A percentile compares a stretch with the other conserved stretches of the same genome.
Conservation (phyloP, 805 yeast species). For the Candida mattraensis region DNA sequence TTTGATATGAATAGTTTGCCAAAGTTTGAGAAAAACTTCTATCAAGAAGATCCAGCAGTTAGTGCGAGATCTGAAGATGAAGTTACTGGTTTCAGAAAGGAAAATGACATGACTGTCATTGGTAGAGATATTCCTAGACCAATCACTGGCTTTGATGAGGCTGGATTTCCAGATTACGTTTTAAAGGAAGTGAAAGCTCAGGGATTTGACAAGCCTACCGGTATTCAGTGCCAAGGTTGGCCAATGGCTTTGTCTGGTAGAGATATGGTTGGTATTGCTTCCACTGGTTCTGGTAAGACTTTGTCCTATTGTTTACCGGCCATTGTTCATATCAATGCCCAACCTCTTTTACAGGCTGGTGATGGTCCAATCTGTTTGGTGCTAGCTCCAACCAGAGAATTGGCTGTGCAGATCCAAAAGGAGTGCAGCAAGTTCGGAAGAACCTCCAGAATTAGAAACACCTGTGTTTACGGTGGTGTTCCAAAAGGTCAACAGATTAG, state of each 20-base stretch:
- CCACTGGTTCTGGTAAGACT: constrained; percentile 99
- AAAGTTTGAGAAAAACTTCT: constrained; percentile 92
- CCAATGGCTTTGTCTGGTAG: constrained; percentile 99
- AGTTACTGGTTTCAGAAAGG: constrained; percentile 71
- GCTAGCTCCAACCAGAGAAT: constrained; percentile 97
- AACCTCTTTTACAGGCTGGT: constrained; percentile 87
- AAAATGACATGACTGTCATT: constrained; percentile 78
- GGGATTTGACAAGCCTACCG: constrained; percentile 94
- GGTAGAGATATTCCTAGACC: constrained; percentile 94
- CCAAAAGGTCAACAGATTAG: constrained; percentile 98
- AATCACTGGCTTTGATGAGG: constrained; percentile 88
- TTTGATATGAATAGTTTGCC: constrained; percentile 81
- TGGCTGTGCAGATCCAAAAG: constrained; percentile 95
- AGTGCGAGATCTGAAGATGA: constrained; percentile 73
- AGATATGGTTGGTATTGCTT: constrained; percentile 98
- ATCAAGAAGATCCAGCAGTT: constrained; percentile 81
- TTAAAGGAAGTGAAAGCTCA: constrained; percentile 83
- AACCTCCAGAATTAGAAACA: constrained; percentile 90
- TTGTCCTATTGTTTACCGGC: constrained; percentile 95
- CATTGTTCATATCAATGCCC: constrained; percentile 97
- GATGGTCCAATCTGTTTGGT: constrained; percentile 97
- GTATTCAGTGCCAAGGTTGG: constrained; percentile 99
- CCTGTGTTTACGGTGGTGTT: constrained; percentile 99
- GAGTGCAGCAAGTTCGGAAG: constrained; percentile 95
- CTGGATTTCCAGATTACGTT: constrained; percentile 96